Conservation (phyloP, 2,329 filamentous ascomycete species). For the Neophaeococcomyces aloes region DNA sequence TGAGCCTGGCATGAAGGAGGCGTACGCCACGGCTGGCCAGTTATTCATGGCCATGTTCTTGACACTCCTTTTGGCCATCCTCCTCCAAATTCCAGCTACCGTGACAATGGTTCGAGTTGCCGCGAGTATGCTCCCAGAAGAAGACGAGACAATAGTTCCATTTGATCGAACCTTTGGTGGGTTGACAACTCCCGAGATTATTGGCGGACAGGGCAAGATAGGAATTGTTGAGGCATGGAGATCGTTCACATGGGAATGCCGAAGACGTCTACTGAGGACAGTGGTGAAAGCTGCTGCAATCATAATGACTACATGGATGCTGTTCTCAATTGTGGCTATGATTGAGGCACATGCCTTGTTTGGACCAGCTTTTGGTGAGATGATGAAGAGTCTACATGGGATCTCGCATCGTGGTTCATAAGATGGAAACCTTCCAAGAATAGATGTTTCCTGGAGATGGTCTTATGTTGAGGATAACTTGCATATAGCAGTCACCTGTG, state of each 20-base stretch:
- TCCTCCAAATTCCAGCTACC: conserved; percentile 63
- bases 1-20: conserved; percentile 26
- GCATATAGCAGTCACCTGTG: too few relatives aligned
- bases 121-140: conserved; percentile 71
- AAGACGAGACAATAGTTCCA: conserved; percentile 72
- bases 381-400: conserved; percentile 21
- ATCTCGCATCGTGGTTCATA: conserved; percentile 7
- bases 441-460: too few relatives aligned
- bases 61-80: conserved; percentile 39
- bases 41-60: conserved; percentile 39
- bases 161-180: conserved; percentile 82
- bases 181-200: conserved; percentile 60
- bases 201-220: conserved; percentile 62
- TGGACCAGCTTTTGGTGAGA: conserved; percentile 23
- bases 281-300: conserved; percentile 61
- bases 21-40: conserved; percentile 29
- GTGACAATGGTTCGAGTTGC: conserved; percentile 74
- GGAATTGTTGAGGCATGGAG: conserved; percentile 67
- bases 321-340: conserved; percentile 42
- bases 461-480: too few relatives aligned
- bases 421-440: too few relatives aligned
- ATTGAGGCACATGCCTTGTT: conserved; percentile 44
- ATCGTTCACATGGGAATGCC: conserved; percentile 62
- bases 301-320: conserved; percentile 36
- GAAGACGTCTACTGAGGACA: conserved; percentile 62